These are phyloP conservation scores for Leucogyrophana mollusca DNA, from an alignment of 768 basidiomycete species.

Conservation along the genomic window DNA sequence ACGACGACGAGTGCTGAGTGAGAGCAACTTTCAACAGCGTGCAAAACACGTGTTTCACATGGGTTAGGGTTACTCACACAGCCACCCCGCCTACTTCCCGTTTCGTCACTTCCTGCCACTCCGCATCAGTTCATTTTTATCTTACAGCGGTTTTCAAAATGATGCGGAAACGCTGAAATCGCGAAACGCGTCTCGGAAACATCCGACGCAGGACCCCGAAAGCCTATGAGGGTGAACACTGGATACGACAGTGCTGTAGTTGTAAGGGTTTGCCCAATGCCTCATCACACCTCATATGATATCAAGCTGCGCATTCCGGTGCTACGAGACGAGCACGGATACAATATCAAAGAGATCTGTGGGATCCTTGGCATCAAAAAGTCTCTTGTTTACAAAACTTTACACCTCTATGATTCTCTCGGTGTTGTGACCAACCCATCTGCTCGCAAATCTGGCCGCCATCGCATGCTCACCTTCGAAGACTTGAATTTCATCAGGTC, in stretches of 20 bases:
- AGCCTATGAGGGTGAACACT: neutral
- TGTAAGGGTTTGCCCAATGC: neutral
- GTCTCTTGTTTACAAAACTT: constrained; percentile 6
- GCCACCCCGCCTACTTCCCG: too few species aligned
- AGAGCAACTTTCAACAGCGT: neutral
- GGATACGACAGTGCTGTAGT: too few species aligned
- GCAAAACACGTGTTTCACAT: constrained; percentile 6
- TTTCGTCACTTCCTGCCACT: too few species aligned
- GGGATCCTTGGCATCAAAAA: constrained; percentile 17
- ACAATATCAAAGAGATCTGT: constrained; percentile 17
- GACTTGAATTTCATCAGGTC: neutral
- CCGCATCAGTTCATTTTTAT: too few species aligned
- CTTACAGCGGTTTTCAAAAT: constrained; percentile 1
- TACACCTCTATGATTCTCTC: neutral
- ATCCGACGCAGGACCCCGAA: constrained; percentile 1
- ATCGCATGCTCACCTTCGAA: neutral
- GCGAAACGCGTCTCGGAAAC: neutral
- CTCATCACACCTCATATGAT: neutral
- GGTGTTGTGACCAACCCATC: neutral
- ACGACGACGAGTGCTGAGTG: constrained; percentile 1
- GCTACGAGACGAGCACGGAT: constrained; percentile 8
- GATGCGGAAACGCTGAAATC: neutral
- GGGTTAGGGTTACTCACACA: constrained; percentile 6
- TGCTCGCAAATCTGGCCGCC: neutral
- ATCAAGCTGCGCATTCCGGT: constrained; percentile 18